These are phyloP conservation scores for Xylaria arbuscula DNA, from an alignment of 2,329 filamentous ascomycete genomes.

Conservation along the genomic window DNA sequence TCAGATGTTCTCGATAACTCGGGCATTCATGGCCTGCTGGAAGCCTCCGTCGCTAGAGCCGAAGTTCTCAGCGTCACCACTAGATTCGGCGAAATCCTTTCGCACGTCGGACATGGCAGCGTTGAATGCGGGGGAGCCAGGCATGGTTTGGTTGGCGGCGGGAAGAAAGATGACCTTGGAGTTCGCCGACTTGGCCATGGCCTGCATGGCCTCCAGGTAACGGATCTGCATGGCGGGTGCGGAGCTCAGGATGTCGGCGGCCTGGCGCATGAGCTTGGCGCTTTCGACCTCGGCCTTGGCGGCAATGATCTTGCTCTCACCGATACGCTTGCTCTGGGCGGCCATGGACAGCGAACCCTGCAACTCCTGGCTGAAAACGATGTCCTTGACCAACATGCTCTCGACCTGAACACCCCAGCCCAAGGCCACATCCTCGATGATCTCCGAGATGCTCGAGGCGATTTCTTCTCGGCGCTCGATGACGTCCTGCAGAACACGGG, in stretches of 20 bases:
- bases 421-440: conserved; percentile 93
- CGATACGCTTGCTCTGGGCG: conserved; percentile 97
- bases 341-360: conserved; percentile 98
- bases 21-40: conserved; percentile 83
- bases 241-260: conserved; percentile 90
- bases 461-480: conserved; percentile 99
- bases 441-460: conserved; percentile 92
- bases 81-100: conserved; percentile 57
- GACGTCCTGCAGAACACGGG: conserved; percentile 94
- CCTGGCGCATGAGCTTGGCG: conserved; percentile 92
- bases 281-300: conserved; percentile 96
- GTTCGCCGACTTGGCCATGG: conserved; percentile 95
- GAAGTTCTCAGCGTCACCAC: conserved; percentile 60
- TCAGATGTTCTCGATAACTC: conserved; percentile 88
- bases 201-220: conserved; percentile 98
- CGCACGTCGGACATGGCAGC: conserved; percentile 55
- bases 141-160: conserved; percentile 71
- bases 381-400: conserved; percentile 99
- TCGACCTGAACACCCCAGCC: conserved; percentile 97
- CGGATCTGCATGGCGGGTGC: conserved; percentile 98
- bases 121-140: conserved; percentile 54
- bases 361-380: conserved; percentile 94
- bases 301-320: conserved; percentile 97
- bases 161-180: conserved; percentile 88
- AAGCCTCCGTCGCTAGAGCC: conserved; percentile 70